These are phyloP conservation scores for Danielozyma ontarioensis DNA, from an alignment of 805 yeast species.

Conservation along the genomic window DNA sequence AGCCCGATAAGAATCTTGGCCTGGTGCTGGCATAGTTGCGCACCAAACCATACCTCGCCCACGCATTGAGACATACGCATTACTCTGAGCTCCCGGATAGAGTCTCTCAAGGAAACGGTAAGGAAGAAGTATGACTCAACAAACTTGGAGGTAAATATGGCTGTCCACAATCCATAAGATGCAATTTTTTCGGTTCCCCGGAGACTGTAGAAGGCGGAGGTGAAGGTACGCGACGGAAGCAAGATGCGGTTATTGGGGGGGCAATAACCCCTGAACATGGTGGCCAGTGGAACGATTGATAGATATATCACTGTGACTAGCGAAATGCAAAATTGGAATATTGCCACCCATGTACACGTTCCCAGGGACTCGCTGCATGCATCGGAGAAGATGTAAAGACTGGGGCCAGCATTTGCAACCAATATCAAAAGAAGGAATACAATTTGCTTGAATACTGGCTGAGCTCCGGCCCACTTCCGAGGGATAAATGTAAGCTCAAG, in stretches of 20 bases:
- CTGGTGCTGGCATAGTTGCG: slow-evolving; percentile 48
- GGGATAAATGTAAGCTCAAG: slow-evolving; percentile 65
- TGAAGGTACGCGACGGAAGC: slow-evolving; percentile 31
- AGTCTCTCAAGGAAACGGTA: slow-evolving; percentile 67
- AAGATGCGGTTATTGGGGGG: slow-evolving; percentile 46
- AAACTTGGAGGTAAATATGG: slow-evolving; percentile 63
- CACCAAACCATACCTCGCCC: slow-evolving; percentile 57
- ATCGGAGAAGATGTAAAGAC: slow-evolving; percentile 40
- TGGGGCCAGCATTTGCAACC: slow-evolving; percentile 44
- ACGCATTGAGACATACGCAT: slow-evolving; percentile 53
- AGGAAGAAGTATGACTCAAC: slow-evolving; percentile 75
- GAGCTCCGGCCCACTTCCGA: slow-evolving; percentile 68
- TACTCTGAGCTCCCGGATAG: slow-evolving; percentile 60
- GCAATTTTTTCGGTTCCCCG: slow-evolving; percentile 51
- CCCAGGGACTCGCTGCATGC: too few relatives aligned
- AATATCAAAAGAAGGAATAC: slow-evolving; percentile 38
- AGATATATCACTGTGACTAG: slow-evolving; percentile 50
- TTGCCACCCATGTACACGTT: too few relatives aligned
- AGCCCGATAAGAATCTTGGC: slow-evolving; percentile 51
- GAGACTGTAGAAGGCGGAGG: slow-evolving; percentile 52
- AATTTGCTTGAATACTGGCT: slow-evolving; percentile 48
- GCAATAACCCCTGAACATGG: slow-evolving; percentile 45
- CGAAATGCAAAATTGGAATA: slow-evolving; percentile 52
- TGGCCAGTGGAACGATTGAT: slow-evolving; percentile 58
- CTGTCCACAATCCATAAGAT: slow-evolving; percentile 65